A percentile compares a stretch with the other conserved stretches of the same genome.
Evolutionary conservation across 441 rosid genomes (phyloP).

Genomic region (Corymbia calophylla): DNA sequence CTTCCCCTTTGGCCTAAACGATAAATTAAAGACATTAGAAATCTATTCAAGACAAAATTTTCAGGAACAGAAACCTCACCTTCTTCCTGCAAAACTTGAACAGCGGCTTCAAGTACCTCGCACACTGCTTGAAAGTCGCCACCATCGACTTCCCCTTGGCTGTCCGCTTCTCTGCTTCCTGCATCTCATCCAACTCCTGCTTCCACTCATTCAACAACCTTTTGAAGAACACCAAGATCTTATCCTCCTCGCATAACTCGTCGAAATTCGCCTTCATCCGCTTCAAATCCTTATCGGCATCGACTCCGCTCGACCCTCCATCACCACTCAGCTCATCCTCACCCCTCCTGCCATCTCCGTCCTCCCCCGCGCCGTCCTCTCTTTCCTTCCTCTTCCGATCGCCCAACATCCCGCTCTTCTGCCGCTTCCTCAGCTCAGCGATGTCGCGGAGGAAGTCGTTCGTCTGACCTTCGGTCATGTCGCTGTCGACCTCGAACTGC

Average conservation of each 20-base stretch:
- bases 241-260: conserved; percentile 75
- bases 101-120: conserved; percentile 65
- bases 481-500: conserved; percentile 72
- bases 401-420: conserved; percentile 61
- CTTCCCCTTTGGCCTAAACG: not conserved
- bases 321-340: conserved; percentile 62
- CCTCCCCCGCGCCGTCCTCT: conserved; percentile 57
- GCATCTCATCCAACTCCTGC: conserved; percentile 66
- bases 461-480: conserved; percentile 74
- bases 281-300: conserved; percentile 65
- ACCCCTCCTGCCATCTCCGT: conserved; percentile 51
- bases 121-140: conserved; percentile 86
- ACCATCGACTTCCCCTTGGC: conserved; percentile 78
- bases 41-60: not conserved
- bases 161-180: conserved; percentile 62
- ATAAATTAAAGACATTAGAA: not conserved
- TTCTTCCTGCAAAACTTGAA: conserved; percentile 90
- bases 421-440: conserved; percentile 69
- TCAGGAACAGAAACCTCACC: conserved; percentile 23
- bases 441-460: conserved; percentile 79
- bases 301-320: conserved; percentile 69
- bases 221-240: conserved; percentile 72
- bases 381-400: conserved; percentile 61
- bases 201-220: conserved; percentile 81
- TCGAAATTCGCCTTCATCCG: conserved; percentile 71